These are phyloP conservation scores for Talaromyces sp. DNA, from an alignment of 2,329 filamentous ascomycete species.

Conservation along the genomic window DNA sequence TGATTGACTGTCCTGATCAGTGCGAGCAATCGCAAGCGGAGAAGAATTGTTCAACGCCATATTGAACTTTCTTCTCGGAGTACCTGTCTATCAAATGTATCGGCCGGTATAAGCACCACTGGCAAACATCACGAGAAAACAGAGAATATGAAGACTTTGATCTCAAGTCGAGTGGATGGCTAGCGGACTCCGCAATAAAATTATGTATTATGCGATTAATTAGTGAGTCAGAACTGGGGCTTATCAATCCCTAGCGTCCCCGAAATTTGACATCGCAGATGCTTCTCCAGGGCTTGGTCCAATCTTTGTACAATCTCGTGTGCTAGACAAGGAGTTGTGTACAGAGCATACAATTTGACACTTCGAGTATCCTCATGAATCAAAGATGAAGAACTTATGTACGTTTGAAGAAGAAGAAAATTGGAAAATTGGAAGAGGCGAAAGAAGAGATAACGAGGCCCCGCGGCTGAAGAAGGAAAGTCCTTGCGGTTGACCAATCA, in stretches of 20 bases:
- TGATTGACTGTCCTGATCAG: conserved; percentile 36
- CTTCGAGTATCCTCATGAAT: background rate
- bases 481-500: conserved; percentile 17
- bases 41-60: conserved; percentile 25
- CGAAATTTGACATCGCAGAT: background rate
- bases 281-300: background rate
- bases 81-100: background rate
- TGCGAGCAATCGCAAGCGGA: conserved; percentile 26
- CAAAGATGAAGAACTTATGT: background rate
- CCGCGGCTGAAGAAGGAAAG: conserved; percentile 11
- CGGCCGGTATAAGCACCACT: background rate
- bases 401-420: background rate
- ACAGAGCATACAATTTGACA: background rate
- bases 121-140: background rate
- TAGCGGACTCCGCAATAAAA: conserved; percentile 2
- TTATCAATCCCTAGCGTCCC: conserved; percentile 8
- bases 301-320: background rate
- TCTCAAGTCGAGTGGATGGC: background rate
- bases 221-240: conserved; percentile 6
- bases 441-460: background rate
- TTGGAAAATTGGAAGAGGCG: background rate
- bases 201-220: background rate
- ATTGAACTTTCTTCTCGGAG: conserved; percentile 30
- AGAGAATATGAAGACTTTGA: background rate
- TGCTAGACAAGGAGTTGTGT: background rate